phyloP scores from a whole-genome alignment of 495 filamentous ascomycete genomes.

The Acidomyces sp. region DNA sequence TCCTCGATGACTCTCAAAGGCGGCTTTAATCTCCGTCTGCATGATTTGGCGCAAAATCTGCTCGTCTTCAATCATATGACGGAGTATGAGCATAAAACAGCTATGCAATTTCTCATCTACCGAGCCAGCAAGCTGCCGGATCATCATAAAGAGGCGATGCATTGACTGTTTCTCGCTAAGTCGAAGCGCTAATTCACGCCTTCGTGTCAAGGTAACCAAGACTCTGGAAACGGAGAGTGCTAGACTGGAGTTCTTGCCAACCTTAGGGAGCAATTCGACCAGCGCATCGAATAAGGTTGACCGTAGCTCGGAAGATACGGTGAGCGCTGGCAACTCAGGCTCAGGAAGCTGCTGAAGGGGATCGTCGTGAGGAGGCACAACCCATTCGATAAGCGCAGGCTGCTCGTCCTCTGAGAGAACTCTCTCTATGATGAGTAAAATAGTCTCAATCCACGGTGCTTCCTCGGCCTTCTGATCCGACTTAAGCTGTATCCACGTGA shows the following conservation, averaged over 20 bases:
- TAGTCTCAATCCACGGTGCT: conserved; percentile 82
- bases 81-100: conserved; percentile 72
- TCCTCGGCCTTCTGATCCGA: conserved; percentile 55
- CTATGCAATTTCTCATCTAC: conserved; percentile 64
- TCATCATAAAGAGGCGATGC: conserved; percentile 82
- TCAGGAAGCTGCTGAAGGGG: conserved; percentile 35
- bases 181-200: conserved; percentile 54
- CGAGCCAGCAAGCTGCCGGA: conserved; percentile 72
- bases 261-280: conserved; percentile 65
- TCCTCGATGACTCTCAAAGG: conserved; percentile 47
- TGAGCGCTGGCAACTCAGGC: conserved; percentile 47
- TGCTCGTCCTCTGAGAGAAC: conserved; percentile 77
- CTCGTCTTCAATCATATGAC: conserved; percentile 91
- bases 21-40: conserved; percentile 71
- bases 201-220: conserved; percentile 79
- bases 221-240: conserved; percentile 73
- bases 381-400: conserved; percentile 61
- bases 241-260: conserved; percentile 75
- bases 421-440: conserved; percentile 81
- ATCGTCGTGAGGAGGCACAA: conserved; percentile 40
- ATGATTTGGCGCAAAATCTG: conserved; percentile 83
- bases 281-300: conserved; percentile 57
- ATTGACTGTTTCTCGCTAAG: conserved; percentile 81
- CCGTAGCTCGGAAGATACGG: conserved; percentile 54
- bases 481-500: conserved; percentile 68